Evolutionary conservation across 805 yeast genomes (phyloP).

Genomic region (Kazachstania africana): DNA sequence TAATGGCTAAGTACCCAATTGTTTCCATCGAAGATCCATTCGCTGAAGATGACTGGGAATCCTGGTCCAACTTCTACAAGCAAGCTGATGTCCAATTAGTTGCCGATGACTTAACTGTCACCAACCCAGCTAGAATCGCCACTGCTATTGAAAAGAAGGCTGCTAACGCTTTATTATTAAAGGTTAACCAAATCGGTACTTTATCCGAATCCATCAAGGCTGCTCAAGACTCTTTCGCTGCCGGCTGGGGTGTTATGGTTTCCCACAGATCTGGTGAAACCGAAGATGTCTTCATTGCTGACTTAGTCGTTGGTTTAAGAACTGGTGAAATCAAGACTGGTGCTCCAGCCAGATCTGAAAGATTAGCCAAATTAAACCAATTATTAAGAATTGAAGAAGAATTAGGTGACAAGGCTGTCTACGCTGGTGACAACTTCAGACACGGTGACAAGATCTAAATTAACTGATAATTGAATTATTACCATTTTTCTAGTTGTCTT

Average conservation of each 20-base stretch:
- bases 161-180: slow-evolving; percentile 86
- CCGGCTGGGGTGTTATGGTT: slow-evolving; percentile 99
- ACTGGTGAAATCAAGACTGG: slow-evolving; percentile 99
- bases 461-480: slow-evolving; percentile 1
- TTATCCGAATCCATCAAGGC: slow-evolving; percentile 93
- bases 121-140: slow-evolving; percentile 91
- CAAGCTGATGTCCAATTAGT: slow-evolving; percentile 78
- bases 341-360: slow-evolving; percentile 99
- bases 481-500: slow-evolving; percentile 1
- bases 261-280: slow-evolving; percentile 99
- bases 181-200: slow-evolving; percentile 98
- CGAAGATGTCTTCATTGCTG: slow-evolving; percentile 97
- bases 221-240: slow-evolving; percentile 87
- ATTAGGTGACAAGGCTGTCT: slow-evolving; percentile 93
- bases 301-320: slow-evolving; percentile 94
- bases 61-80: slow-evolving; percentile 84
- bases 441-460: slow-evolving; percentile 30
- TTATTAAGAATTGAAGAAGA: slow-evolving; percentile 95
- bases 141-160: slow-evolving; percentile 95
- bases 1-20: slow-evolving; percentile 88
- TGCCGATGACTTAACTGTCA: slow-evolving; percentile 97
- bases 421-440: slow-evolving; percentile 91
- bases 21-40: slow-evolving; percentile 98
- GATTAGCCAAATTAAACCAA: slow-evolving; percentile 98
- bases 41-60: slow-evolving; percentile 99